These are phyloP conservation scores for Dendrocalamus sinicus DNA, from an alignment of 176 grass and related monocot genomes.

Conservation along the genomic window DNA sequence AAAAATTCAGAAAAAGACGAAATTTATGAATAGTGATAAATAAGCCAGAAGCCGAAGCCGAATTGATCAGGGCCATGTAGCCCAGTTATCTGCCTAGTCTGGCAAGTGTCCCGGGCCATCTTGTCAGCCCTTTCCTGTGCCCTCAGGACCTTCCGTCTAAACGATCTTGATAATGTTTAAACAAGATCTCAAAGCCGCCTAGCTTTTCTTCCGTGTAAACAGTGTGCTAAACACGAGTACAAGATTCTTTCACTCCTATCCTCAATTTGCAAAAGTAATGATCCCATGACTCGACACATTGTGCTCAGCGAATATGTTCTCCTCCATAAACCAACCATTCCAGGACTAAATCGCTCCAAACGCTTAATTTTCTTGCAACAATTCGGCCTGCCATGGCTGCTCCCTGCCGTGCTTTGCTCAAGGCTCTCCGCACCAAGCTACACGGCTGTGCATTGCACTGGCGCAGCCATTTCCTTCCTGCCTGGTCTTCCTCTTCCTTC, in stretches of 20 bases:
- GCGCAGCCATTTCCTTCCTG: not conserved
- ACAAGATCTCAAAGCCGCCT: not conserved
- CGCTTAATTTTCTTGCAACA: not conserved
- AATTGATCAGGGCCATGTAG: too few relatives aligned
- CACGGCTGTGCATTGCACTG: not conserved
- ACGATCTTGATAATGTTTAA: too few relatives aligned
- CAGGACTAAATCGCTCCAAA: constrained; percentile 1
- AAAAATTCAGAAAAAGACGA: too few relatives aligned
- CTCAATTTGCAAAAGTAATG: constrained; percentile 41
- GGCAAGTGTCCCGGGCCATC: too few relatives aligned
- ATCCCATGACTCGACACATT: constrained; percentile 19
- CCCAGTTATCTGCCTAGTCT: too few relatives aligned
- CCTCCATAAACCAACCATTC: constrained; percentile 43
- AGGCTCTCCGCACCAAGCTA: constrained; percentile 23
- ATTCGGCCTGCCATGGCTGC: constrained; percentile 31
- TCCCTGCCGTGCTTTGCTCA: not conserved
- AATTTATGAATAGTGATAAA: too few relatives aligned
- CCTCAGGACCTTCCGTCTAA: too few relatives aligned
- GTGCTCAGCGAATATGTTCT: constrained; percentile 56
- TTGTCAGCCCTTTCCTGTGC: too few relatives aligned
- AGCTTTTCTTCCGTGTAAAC: not conserved
- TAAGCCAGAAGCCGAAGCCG: too few relatives aligned
- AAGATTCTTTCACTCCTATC: constrained; percentile 15
- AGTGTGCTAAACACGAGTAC: not conserved
- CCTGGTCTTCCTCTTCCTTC: not conserved